A percentile compares a stretch with the other conserved stretches of the same genome.
Conservation (phyloP, 2,329 filamentous ascomycete species). For the Scopulariopsis brevicaulis region DNA sequence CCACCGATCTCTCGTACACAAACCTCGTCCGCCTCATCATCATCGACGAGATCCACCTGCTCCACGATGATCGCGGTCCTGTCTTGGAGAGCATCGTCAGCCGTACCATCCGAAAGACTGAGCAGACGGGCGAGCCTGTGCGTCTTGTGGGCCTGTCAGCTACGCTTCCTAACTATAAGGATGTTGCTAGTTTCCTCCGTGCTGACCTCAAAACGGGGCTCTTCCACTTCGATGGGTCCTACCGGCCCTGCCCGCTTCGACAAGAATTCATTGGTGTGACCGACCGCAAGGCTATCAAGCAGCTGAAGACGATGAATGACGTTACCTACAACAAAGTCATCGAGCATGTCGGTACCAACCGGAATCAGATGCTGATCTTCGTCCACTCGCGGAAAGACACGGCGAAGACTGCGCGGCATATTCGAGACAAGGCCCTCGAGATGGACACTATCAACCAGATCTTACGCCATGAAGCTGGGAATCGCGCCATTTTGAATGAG, state of each 20-base stretch:
- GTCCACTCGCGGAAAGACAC: constrained; percentile 98
- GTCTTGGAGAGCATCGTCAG: constrained; percentile 96
- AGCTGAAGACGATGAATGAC: constrained; percentile 98
- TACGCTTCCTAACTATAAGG: constrained; percentile 89
- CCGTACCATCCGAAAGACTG: constrained; percentile 81
- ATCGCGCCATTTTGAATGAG: constrained; percentile 75
- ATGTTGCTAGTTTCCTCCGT: constrained; percentile 90
- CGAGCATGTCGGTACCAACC: constrained; percentile 84
- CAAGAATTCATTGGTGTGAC: constrained; percentile 98
- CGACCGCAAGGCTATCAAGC: constrained; percentile 97
- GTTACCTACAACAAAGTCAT: constrained; percentile 96
- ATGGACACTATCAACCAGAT: constrained; percentile 96
- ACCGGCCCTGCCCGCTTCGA: constrained; percentile 82
- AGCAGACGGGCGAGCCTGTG: constrained; percentile 89
- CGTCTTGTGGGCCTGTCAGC: constrained; percentile 87
- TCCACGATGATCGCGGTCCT: constrained; percentile 94
- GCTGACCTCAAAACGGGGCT: constrained; percentile 77
- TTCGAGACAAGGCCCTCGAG: constrained; percentile 94
- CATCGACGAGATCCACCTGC: constrained; percentile 95
- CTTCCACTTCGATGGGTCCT: constrained; percentile 95
- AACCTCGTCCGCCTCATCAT: constrained; percentile 93
- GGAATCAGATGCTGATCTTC: constrained; percentile 98
- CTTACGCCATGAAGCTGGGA: constrained; percentile 82
- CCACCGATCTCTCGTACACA: constrained; percentile 92
- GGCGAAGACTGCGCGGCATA: constrained; percentile 91